These are phyloP conservation scores for Castanea crenata DNA, from an alignment of 306 rosid genomes.

Conservation along the genomic window DNA sequence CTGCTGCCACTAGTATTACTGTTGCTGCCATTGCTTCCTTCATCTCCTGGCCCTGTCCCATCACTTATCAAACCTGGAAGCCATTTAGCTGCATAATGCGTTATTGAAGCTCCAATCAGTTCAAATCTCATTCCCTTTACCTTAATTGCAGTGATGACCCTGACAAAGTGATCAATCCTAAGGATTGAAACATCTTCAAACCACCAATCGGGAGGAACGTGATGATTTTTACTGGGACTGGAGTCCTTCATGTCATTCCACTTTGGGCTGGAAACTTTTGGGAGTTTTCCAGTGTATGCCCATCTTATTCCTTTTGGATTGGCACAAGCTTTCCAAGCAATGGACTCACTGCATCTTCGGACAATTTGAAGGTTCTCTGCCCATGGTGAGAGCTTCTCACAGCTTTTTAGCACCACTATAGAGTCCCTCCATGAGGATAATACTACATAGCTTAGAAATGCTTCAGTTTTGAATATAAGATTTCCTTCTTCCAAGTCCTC, in stretches of 20 bases:
- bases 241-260: constrained; percentile 82
- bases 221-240: constrained; percentile 77
- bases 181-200: constrained; percentile 90
- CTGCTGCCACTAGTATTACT: constrained; percentile 44
- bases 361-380: constrained; percentile 94
- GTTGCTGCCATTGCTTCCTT: constrained; percentile 48
- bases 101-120: constrained; percentile 72
- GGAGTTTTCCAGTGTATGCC: constrained; percentile 80
- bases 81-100: constrained; percentile 88
- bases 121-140: constrained; percentile 94
- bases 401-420: constrained; percentile 84
- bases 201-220: constrained; percentile 98
- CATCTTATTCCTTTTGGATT: constrained; percentile 95
- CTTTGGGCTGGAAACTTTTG: constrained; percentile 65
- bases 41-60: constrained; percentile 39
- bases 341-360: constrained; percentile 91
- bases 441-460: constrained; percentile 94
- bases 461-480: constrained; percentile 95
- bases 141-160: constrained; percentile 90
- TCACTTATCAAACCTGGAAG: constrained; percentile 64
- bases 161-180: constrained; percentile 90
- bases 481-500: constrained; percentile 98
- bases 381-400: constrained; percentile 96
- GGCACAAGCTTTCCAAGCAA: constrained; percentile 99
- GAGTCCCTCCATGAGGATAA: constrained; percentile 97